Evolutionary conservation across 495 filamentous ascomycete genomes (phyloP), one percentile per base, ranked within the genome.

Genomic region (Podospora anserina): DNA sequence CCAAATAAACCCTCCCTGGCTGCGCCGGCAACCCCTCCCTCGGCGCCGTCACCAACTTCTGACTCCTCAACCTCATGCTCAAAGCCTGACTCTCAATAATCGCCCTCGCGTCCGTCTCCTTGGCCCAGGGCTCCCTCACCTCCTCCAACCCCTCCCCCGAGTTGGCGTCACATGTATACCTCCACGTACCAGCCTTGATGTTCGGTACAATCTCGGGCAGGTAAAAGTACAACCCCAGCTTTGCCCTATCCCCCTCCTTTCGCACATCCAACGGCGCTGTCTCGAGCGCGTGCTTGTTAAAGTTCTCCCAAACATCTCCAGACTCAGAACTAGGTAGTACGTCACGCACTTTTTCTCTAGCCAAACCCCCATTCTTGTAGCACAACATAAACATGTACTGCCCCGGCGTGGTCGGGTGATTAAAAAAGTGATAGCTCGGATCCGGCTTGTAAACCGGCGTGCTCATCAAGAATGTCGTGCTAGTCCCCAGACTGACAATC

Each of bases 321-420:
- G 74, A 75, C 15, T 80, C 68, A 5, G 71, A 77, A 61, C 71
- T 79, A 71, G 82, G 81, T 4, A 85, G 76, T 71, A 78, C 84
- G 75, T 99, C 91, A 34, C 94, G 89, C 66, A 97, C 85, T 61
- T 91, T 87, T 76, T 99, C 95, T 58, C 95, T 91, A 0, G 95
- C 95, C 0, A 98, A 86, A 0, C 92, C 92, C 68, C 95, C 95
- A 81, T 99, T 99, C 79, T 97, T 97, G 83, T 98, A 99, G 83
- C 95, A 99, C 32, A 99, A 90, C 95, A 99, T 99, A 80, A 99
- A 99, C 94, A 99, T 93, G 80, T 92, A 92, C 56, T 94, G 83
- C 3, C 90, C 90, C 5, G 88, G 80, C 0, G 90, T 93, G 34
- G 92, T 93, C 1, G 91, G 91, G 78, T 95, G 91, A 79, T 94